Percentiles rank a stretch among this genome's conserved stretches.
Conservation (phyloP, 169 alveolate species). For the Plasmodium relictum region DNA sequence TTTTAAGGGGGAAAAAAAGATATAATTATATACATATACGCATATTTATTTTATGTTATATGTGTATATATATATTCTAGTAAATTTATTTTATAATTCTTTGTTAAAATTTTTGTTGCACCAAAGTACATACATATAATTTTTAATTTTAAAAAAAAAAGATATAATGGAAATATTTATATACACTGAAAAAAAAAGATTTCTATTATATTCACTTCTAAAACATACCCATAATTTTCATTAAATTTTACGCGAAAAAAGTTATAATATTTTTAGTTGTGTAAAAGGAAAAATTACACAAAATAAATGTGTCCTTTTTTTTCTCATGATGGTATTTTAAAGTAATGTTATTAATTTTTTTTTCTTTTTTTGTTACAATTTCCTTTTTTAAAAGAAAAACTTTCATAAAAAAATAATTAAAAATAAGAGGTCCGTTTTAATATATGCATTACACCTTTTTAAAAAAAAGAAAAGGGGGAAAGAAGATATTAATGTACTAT, state of each 20-base stretch:
- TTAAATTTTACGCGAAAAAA: constrained; percentile 13
- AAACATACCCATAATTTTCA: neutral
- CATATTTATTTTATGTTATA: neutral
- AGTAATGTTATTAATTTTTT: constrained; percentile 3
- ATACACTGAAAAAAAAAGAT: neutral
- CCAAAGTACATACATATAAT: constrained; percentile 59
- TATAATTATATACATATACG: neutral
- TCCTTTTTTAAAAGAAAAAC: constrained; percentile 22
- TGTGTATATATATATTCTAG: neutral
- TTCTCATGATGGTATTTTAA: constrained; percentile 38
- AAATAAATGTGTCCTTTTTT: constrained; percentile 12
- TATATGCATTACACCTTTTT: constrained; percentile 26
- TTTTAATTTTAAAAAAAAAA: neutral
- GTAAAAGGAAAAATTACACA: constrained; percentile 24
- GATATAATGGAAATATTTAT: neutral
- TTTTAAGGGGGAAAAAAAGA: neutral
- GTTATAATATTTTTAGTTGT: constrained; percentile 21
- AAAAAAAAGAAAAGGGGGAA: neutral
- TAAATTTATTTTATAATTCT: neutral
- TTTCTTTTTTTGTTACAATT: constrained; percentile 26
- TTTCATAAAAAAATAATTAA: neutral
- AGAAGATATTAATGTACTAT: neutral
- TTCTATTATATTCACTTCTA: neutral
- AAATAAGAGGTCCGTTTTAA: constrained; percentile 24
- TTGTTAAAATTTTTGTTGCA: constrained; percentile 38